Evolutionary conservation across 192 early-diverging fungal genomes (phyloP), one percentile per base, ranked within the genome.

Genomic region (Rhizophagus prolifer): DNA sequence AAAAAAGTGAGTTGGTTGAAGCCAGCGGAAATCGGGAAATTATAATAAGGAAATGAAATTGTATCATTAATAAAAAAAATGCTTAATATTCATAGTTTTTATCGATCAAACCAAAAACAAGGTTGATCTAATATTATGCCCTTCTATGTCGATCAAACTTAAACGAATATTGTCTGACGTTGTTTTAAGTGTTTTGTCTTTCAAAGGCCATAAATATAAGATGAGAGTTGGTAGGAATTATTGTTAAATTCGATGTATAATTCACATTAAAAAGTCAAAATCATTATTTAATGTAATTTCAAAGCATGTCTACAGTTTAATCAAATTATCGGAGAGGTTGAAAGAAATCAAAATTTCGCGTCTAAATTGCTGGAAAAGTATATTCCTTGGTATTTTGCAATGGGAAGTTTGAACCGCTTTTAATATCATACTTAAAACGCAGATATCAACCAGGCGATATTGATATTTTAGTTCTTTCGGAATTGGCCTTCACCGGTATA

Each of bases 401-500:
- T 34, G 41, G 34, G 8, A 26, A 34, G 1, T 25, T 47, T 25
- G 6, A 8, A 10, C 8, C 34, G 46, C 19, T n/a, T 13, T 31
- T 60, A 30, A 31, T n/a, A 38, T 12, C 10, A 44, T 46, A 38
- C 26, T 26, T 26, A 2, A n/a, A 61, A 44, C 31, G 6, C 14
- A 90, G 88, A 50, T 83, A 81, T 74, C 63, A 80, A 19, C 80
- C 85, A 12, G 85, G 83, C 6, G 85, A 88, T 46, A 86, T 93
- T 1, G 91, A 93, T 79, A 75, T 94, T 19, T 75, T 95, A 19
- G 81, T 95, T 3, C 80, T 94, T 36, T 91, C 94, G 4, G 94
- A 95, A 79, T 86, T 95, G 90, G 87, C 88, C 6, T 94, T 94
- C 76, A 87, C 92, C 44, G 92, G 91, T 91, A 83, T n/a, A 6